Evolutionary conservation across 2,329 filamentous ascomycete species (phyloP).

Genomic region (Botrytis fabae): DNA sequence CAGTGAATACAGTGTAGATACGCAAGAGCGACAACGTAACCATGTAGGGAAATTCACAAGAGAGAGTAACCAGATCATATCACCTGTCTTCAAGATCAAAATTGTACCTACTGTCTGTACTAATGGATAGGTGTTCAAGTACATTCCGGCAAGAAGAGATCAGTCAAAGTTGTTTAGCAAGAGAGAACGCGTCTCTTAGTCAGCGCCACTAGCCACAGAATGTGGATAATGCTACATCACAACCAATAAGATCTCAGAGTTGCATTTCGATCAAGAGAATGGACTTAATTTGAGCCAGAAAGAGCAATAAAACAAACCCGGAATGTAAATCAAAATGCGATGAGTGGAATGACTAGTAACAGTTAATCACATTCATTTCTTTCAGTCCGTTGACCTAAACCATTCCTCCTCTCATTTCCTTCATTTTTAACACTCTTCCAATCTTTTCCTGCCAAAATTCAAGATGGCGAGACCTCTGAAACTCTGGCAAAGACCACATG

Average conservation of each 20-base stretch:
- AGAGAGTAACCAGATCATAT: neutral
- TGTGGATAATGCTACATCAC: neutral
- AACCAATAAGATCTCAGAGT: neutral
- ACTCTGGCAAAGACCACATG: slow-evolving; percentile 39
- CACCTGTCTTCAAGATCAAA: neutral
- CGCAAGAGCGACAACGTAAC: neutral
- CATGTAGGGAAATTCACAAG: neutral
- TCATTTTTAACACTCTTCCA: slow-evolving; percentile 21
- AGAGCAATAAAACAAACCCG: neutral
- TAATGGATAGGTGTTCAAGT: neutral
- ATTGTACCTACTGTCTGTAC: neutral
- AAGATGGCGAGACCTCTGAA: slow-evolving; percentile 30
- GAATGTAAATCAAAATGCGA: neutral
- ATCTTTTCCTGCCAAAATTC: slow-evolving; percentile 34
- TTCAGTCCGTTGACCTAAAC: neutral
- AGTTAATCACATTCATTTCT: neutral
- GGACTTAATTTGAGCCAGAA: neutral
- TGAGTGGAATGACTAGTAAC: neutral
- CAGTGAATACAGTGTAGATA: neutral
- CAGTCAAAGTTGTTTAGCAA: neutral
- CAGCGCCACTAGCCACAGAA: neutral
- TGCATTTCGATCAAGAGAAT: neutral
- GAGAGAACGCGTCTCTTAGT: slow-evolving; percentile 4
- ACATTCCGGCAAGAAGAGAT: neutral
- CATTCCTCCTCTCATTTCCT: neutral